Base-by-base conservation (phyloP, 2,329 filamentous ascomycete species). In the Nigrospora oryzae region DNA sequence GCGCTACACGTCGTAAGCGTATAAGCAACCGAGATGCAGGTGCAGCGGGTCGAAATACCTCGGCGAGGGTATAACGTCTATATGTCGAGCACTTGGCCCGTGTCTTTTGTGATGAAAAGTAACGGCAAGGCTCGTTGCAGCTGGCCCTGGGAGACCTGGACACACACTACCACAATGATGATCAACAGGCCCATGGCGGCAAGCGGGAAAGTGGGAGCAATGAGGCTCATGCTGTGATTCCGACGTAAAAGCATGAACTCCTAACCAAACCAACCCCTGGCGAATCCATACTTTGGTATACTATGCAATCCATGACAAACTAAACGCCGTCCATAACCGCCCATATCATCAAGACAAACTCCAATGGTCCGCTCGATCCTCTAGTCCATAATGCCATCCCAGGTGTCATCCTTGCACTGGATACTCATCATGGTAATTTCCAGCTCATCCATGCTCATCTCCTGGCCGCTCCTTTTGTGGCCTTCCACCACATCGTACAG, bases 401-500 rank as follows among this genome's bases (percentile, higher is more conserved):
- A 62, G 4, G 53, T 59, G 6, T 53, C 52, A 30, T 62, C 59
- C 44, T 51, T 58, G 48, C 53, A 53, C 43, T 67, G 44, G 31
- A 78, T 75, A 56, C 71, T 77, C 43, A 72, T 63, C 12, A 86
- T 70, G 1, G 83, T 86, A 54, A 81, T 70, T 54, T 85, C 81
- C 37, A 83, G 68, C 54, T 81, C 75, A 16, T 79, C 74, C 52
- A 78, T 73, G 1, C 69, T 76, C 73, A 85, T 82, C 51, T 75
- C 71, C 56, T 79, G 75, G 0, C 80, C 80, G 3, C 74, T 73
- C 32, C 71, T 71, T 66, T 85, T 87, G 60, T 90, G 86, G 6
- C 84, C 86, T 63, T 91, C 87, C 1, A 93, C 71, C 1, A 93
- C 87, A 60, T 95, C 89, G 54, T 90, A 87, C 13, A 95, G 70